Evolutionary conservation across 116 monocot genomes (phyloP).

Genomic region (Phalaenopsis hybrid): DNA sequence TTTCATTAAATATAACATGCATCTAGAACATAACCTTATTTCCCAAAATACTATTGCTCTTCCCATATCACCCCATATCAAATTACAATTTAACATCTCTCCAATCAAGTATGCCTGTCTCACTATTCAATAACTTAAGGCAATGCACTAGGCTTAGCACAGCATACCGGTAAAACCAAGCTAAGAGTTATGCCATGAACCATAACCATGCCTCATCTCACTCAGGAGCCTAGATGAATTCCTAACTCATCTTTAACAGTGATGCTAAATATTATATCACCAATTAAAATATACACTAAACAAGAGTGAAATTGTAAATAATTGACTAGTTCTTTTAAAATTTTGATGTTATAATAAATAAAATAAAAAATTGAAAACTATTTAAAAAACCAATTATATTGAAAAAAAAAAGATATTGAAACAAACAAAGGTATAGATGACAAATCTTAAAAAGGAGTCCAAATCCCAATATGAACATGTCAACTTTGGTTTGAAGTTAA

Average conservation of each 20-base stretch:
- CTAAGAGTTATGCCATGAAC: not conserved
- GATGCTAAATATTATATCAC: not conserved
- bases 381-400: not conserved
- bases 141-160: not conserved
- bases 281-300: not conserved
- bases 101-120: not conserved
- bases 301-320: no score
- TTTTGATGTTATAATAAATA: no score
- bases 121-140: not conserved
- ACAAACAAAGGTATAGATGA: not conserved
- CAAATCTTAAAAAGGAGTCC: not conserved
- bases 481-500: not conserved
- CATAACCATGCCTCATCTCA: not conserved
- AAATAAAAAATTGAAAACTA: no score
- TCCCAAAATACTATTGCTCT: not conserved
- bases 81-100: not conserved
- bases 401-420: not conserved
- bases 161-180: not conserved
- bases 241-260: not conserved
- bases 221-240: no score
- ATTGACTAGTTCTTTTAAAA: no score
- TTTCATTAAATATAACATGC: not conserved
- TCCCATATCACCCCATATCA: not conserved
- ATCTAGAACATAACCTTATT: not conserved
- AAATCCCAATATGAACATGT: not conserved